Percentiles rank a stretch among this genome's conserved stretches.
Evolutionary conservation across 2,329 filamentous ascomycete genomes (phyloP).

Genomic region (Stagonosporopsis tanaceti): DNA sequence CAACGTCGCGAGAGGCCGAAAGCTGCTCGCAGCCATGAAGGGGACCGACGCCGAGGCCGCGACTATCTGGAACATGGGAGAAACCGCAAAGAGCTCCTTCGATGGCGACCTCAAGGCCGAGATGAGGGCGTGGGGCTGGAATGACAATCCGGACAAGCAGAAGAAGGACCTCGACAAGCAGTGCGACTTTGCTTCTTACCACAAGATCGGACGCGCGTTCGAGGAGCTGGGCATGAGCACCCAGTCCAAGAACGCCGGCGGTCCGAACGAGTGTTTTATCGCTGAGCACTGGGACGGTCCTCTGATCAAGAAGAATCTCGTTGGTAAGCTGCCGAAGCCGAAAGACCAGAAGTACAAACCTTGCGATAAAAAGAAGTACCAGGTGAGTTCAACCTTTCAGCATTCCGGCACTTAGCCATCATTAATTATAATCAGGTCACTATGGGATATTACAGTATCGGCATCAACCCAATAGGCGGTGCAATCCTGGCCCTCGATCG

Average conservation of each 20-base stretch:
- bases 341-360: conserved; percentile 26
- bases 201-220: conserved; percentile 15
- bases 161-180: conserved; percentile 10
- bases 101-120: conserved; percentile 17
- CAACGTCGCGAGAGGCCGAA: conserved; percentile 17
- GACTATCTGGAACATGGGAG: conserved; percentile 10
- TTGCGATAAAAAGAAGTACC: conserved; percentile 9
- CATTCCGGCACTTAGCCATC: not conserved
- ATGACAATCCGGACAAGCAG: conserved; percentile 16
- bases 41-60: conserved; percentile 19
- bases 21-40: conserved; percentile 24
- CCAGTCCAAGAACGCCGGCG: conserved; percentile 16
- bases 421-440: conserved; percentile 1
- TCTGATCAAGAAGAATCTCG: conserved; percentile 9
- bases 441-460: conserved; percentile 21
- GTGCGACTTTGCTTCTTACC: conserved; percentile 19
- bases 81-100: conserved; percentile 13
- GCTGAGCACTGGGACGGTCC: conserved; percentile 24
- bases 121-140: conserved; percentile 23
- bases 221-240: conserved; percentile 15
- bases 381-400: not conserved
- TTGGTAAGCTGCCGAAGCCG: not conserved
- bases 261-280: conserved; percentile 25
- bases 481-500: conserved; percentile 19
- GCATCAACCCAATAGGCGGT: conserved; percentile 20